These are phyloP conservation scores for Trypanosoma lewisi DNA, from an alignment of 208 protist species.

Conservation along the genomic window DNA sequence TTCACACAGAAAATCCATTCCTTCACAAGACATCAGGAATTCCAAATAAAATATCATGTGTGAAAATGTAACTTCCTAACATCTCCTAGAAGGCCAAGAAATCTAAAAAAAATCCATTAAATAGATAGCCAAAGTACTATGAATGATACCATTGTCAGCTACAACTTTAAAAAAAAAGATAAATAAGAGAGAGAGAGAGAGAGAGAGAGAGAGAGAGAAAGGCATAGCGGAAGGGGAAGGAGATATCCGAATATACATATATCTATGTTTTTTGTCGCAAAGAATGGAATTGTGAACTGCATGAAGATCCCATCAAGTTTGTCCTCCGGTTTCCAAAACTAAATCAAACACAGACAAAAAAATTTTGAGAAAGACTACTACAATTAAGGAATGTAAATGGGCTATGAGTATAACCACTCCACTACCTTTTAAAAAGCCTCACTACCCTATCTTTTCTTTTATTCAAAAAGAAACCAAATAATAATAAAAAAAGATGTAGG, in stretches of 20 bases:
- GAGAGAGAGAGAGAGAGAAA: too few relatives aligned
- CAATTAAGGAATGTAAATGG: background rate
- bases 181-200: too few relatives aligned
- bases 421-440: background rate
- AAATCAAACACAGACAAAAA: background rate
- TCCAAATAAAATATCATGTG: background rate
- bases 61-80: background rate
- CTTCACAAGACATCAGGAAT: background rate
- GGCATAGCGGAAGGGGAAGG: too few relatives aligned
- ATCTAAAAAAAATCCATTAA: background rate
- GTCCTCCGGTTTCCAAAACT: background rate
- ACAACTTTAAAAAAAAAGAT: slow-evolving; percentile 3
- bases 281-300: too few relatives aligned
- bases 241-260: too few relatives aligned
- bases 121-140: background rate
- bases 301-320: too few relatives aligned
- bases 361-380: background rate
- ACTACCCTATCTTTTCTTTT: background rate
- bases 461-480: background rate
- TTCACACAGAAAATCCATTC: background rate
- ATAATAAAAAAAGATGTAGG: slow-evolving; percentile 12
- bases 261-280: too few relatives aligned
- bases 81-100: background rate
- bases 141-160: background rate
- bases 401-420: background rate